phyloP scores from a whole-genome alignment of 148 eudicot genomes.

The Persicaria tinctoria region DNA sequence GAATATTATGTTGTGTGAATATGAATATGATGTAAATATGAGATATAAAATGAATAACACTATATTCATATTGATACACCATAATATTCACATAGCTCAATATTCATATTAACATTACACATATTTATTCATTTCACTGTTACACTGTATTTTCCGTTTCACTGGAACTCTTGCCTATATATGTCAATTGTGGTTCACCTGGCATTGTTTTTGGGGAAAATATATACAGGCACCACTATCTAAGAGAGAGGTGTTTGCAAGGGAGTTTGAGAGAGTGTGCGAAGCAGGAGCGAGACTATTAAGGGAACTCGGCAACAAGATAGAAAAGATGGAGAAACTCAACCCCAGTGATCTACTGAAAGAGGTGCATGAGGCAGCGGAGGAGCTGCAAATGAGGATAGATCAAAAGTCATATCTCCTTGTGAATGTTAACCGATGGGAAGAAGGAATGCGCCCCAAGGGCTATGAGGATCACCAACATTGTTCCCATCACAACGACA shows the following conservation, averaged over 20 bases:
- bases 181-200: no score
- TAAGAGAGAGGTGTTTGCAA: constrained; percentile 28
- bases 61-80: no score
- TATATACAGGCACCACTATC: constrained; percentile 42
- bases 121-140: no score
- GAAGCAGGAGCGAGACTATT: constrained; percentile 45
- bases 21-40: no score
- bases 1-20: no score
- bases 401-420: constrained; percentile 44
- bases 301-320: constrained; percentile 38
- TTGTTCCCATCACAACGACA: constrained; percentile 4
- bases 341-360: constrained; percentile 24
- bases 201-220: no score
- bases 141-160: no score
- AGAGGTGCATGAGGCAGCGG: constrained; percentile 44
- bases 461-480: constrained; percentile 33
- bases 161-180: no score
- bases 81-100: no score
- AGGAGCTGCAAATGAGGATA: constrained; percentile 40
- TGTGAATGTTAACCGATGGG: constrained; percentile 36
- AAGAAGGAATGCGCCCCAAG: constrained; percentile 27
- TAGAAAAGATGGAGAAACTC: constrained; percentile 51
- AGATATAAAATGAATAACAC: no score
- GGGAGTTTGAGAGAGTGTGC: constrained; percentile 38
- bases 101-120: no score